Evolutionary conservation across 768 basidiomycete genomes (phyloP).

Genomic region (Termitomyces sp.): DNA sequence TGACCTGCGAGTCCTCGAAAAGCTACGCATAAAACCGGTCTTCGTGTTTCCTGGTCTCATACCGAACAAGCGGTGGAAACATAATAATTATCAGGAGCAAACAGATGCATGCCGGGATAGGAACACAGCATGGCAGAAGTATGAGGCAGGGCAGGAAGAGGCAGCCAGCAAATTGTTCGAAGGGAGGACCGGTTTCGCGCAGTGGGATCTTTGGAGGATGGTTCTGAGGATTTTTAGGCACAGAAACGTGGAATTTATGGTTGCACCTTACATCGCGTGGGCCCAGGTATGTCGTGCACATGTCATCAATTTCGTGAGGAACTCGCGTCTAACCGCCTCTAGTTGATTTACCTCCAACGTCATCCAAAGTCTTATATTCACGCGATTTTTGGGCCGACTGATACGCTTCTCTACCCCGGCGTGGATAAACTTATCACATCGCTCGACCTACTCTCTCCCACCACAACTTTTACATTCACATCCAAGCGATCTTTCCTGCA

Average conservation of each 20-base stretch:
- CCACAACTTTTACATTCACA: slow-evolving; percentile 76
- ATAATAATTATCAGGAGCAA: slow-evolving; percentile 49
- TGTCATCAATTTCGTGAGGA: neutral
- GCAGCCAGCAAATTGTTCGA: slow-evolving; percentile 84
- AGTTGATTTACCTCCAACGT: slow-evolving; percentile 94
- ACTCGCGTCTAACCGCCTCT: slow-evolving; percentile 5
- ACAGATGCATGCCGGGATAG: slow-evolving; percentile 71
- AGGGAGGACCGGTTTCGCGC: slow-evolving; percentile 59
- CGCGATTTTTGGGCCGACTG: slow-evolving; percentile 87
- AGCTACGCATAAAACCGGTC: slow-evolving; percentile 93
- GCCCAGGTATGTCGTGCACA: slow-evolving; percentile 66
- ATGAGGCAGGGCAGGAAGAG: slow-evolving; percentile 89
- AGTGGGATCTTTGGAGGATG: slow-evolving; percentile 94
- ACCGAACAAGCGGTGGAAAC: slow-evolving; percentile 71
- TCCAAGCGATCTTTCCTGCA: slow-evolving; percentile 66
- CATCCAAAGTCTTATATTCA: slow-evolving; percentile 94
- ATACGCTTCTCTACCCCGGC: slow-evolving; percentile 82
- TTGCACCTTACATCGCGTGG: slow-evolving; percentile 94
- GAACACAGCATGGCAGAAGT: slow-evolving; percentile 87
- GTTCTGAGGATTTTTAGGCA: slow-evolving; percentile 91
- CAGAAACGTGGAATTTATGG: slow-evolving; percentile 91
- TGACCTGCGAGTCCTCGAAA: slow-evolving; percentile 88
- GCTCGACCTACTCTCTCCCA: slow-evolving; percentile 65
- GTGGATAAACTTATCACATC: slow-evolving; percentile 89
- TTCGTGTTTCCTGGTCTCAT: slow-evolving; percentile 93